Conservation (phyloP, 2,329 filamentous ascomycete species). For the Pseudogymnoascus sp. region DNA sequence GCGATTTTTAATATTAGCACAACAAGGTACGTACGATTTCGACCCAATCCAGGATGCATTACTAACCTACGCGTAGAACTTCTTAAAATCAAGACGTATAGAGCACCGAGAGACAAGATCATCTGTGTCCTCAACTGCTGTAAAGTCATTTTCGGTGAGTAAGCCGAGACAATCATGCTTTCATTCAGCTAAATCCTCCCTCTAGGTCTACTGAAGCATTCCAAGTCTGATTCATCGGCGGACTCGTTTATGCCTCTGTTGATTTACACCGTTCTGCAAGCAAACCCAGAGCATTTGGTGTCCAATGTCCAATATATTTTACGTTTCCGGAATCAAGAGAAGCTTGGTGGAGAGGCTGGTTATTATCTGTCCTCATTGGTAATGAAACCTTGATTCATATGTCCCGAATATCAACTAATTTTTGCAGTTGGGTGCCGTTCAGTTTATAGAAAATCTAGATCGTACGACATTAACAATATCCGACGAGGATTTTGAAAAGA, state of each 20-base stretch:
- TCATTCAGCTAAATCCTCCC: conserved; percentile 16
- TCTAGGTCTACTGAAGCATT: conserved; percentile 75
- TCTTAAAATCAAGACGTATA: conserved; percentile 91
- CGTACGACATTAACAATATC: conserved; percentile 86
- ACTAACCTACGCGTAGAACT: conserved; percentile 54
- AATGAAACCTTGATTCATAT: conserved; percentile 26
- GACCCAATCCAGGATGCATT: background rate
- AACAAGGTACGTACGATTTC: conserved; percentile 55
- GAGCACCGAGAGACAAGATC: conserved; percentile 95
- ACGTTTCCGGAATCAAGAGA: conserved; percentile 94
- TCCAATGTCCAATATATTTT: conserved; percentile 98
- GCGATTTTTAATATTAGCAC: conserved; percentile 80
- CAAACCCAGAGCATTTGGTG: conserved; percentile 89
- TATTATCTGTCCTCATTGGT: conserved; percentile 95
- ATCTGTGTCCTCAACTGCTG: conserved; percentile 98
- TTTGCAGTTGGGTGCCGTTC: conserved; percentile 75
- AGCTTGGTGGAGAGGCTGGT: conserved; percentile 91
- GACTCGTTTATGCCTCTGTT: conserved; percentile 93
- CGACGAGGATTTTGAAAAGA: conserved; percentile 89
- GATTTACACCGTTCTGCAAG: conserved; percentile 91
- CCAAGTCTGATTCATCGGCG: conserved; percentile 87
- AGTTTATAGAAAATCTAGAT: conserved; percentile 95
- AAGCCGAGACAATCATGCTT: background rate
- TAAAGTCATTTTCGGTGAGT: conserved; percentile 92
- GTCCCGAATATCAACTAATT: conserved; percentile 12